phyloP scores from a whole-genome alignment of 2,329 filamentous ascomycete genomes.

The Scorias spongiosa region DNA sequence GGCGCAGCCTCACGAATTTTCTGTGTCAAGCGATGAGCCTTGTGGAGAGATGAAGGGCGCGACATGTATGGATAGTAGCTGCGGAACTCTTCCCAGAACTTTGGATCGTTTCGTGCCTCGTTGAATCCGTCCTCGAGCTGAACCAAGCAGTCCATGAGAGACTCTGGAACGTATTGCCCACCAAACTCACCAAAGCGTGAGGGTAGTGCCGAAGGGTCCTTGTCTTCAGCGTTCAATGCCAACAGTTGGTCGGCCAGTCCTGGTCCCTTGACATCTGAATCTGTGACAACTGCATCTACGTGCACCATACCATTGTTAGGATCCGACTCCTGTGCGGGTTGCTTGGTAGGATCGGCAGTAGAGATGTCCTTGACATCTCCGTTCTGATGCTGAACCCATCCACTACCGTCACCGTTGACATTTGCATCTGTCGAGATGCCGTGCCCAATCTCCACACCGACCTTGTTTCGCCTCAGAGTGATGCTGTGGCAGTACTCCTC shows the following conservation, averaged over 20 bases:
- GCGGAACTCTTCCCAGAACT: slow-evolving; percentile 94
- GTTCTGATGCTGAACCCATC: slow-evolving; percentile 18
- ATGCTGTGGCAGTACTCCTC: slow-evolving; percentile 74
- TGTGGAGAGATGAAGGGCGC: slow-evolving; percentile 77
- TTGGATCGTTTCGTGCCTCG: slow-evolving; percentile 67
- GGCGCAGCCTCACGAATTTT: slow-evolving; percentile 26
- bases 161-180: slow-evolving; percentile 94
- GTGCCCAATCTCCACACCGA: slow-evolving; percentile 6
- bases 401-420: slow-evolving; percentile 19
- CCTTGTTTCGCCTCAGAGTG: slow-evolving; percentile 25
- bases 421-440: slow-evolving; percentile 20
- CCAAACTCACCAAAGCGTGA: slow-evolving; percentile 90
- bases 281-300: slow-evolving; percentile 52
- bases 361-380: slow-evolving; percentile 19
- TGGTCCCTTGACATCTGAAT: slow-evolving; percentile 38
- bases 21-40: slow-evolving; percentile 76
- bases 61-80: slow-evolving; percentile 97
- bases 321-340: slow-evolving; percentile 16
- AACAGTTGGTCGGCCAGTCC: slow-evolving; percentile 72
- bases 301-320: slow-evolving; percentile 39
- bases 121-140: slow-evolving; percentile 88
- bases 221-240: slow-evolving; percentile 53
- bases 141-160: slow-evolving; percentile 88
- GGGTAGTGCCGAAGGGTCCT: slow-evolving; percentile 45
- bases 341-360: slow-evolving; percentile 19